Base-by-base conservation (phyloP, 2,329 filamentous ascomycete genomes). In the Leptographium flavum region DNA sequence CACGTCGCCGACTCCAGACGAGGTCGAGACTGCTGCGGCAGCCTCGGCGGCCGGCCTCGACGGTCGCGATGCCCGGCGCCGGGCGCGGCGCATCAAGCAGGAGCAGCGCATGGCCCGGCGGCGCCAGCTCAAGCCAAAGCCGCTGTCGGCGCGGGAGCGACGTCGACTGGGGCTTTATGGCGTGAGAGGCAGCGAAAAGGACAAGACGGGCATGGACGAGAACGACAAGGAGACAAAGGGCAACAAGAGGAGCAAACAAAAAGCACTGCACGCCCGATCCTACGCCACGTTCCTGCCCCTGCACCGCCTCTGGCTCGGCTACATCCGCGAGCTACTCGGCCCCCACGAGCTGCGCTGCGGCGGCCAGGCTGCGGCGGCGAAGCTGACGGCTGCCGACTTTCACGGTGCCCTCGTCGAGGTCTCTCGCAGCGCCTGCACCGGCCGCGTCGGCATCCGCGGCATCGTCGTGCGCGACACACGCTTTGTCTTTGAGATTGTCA, bases 401-500 rank as follows among this genome's bases (percentile, higher is more conserved):
- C 88, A 96, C 60, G 92, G 92, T 2, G 88, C 90, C 15, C 68
- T 79, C 53, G 61, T 95, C 19, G 79, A 87, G 63, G 86, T 96
- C 21, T 83, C 90, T 45, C 67, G 88, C 54, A 92, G 87, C 60
- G 66, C 75, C 27, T 95, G 88, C 59, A 75, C 82, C 15, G 79
- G 83, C 45, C 71, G 90, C 15, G 88, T 98, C 1, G 90, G 92
- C 0, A 63, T 90, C 45, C 76, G 70, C 55, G 92, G 92, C 15
- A 90, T 96, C 54, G 83, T 96, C 49, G 78, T 95, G 35, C 79
- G 85, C 59, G 92, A 98, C 65, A 81, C 83, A 43, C 87, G 83
- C 59, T 90, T 83, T 56, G 81, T 83, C 2, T 85, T 96, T 62
- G 84, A 94, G 60, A 65, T 98, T 49, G 73, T 96, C 33, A 94